Base-by-base conservation (phyloP, 2,329 filamentous ascomycete species). In the Fusarium graminum region DNA sequence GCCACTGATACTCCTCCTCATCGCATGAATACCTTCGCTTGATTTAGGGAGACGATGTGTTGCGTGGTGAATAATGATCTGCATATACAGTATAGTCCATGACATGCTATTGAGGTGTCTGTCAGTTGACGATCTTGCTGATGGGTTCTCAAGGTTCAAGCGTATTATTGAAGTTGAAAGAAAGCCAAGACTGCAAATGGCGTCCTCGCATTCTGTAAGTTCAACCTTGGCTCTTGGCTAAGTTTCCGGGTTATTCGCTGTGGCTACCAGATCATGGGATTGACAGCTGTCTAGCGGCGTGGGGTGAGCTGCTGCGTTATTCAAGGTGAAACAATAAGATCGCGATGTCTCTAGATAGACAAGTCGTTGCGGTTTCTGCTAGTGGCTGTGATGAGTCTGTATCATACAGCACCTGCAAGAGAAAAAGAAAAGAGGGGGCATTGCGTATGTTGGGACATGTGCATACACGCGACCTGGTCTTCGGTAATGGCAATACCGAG, bases 11-110 rank as follows among this genome's bases (percentile, higher is more conserved):
- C 62, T 63, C 43, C 62, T 63, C 43, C 40, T 44, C 25, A 38
- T 34, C 14, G 39, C 49, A 57, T 38, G 39, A 30, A 29, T 34
- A 42, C 17, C 22, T 44, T 43, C 52, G 43, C 56, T 44, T 32
- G 22, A 22, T 22, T 22, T 61, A 59, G 22, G 51, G 25, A 11
- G 38, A 45, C 47, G 49, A 57, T 57, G 43, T 52, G 36, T 22
- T 22, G 50, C 34, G 47, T 56, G 47, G 57, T 71, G 68, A 60
- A 70, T 65, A 45, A 68, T 67, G 67, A 71, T 70, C 64, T 62
- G 61, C 69, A 71, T 70, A 34, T 34, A 16, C 16, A 34, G 13
- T 7, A 34, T 16, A n/a, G 40, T 56, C 47, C 39, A 53, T 55
- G 58, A 44, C 54, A 52, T 59, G 26, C 52, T 12, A 36, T 39